Percentiles rank a stretch among this genome's conserved stretches.
These are phyloP conservation scores for Russula sp. DNA, from an alignment of 768 basidiomycete genomes.

Conservation along the genomic window DNA sequence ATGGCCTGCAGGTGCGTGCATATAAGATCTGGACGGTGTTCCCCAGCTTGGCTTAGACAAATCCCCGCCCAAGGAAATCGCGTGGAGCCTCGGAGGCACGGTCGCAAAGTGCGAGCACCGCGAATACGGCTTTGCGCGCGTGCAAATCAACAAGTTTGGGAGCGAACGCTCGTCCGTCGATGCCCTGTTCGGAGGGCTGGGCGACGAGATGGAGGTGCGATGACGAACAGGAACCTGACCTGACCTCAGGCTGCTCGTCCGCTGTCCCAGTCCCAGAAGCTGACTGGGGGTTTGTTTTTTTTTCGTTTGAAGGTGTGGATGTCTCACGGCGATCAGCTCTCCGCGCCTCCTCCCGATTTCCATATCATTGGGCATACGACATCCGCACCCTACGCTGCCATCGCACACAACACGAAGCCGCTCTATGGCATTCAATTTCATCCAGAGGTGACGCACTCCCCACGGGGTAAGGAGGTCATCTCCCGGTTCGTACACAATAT, in stretches of 20 bases:
- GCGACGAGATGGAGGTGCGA: slow-evolving; percentile 80
- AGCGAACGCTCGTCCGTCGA: slow-evolving; percentile 45
- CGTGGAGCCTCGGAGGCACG: slow-evolving; percentile 77
- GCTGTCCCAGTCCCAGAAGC: neutral
- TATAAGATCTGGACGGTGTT: neutral
- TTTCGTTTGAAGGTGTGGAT: slow-evolving; percentile 80
- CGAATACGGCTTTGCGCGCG: slow-evolving; percentile 89
- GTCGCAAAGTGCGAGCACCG: slow-evolving; percentile 84
- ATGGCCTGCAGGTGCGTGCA: slow-evolving; percentile 77
- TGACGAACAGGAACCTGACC: neutral
- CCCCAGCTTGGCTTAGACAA: neutral
- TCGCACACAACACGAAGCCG: slow-evolving; percentile 83
- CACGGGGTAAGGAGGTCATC: slow-evolving; percentile 83
- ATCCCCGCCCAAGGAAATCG: slow-evolving; percentile 65
- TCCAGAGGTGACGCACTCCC: slow-evolving; percentile 95
- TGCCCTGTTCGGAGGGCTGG: slow-evolving; percentile 77
- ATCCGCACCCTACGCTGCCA: slow-evolving; percentile 86
- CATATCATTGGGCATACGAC: slow-evolving; percentile 81
- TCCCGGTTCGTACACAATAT: slow-evolving; percentile 77
- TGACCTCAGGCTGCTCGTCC: neutral
- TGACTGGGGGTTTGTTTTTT: neutral
- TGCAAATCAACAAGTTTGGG: slow-evolving; percentile 63
- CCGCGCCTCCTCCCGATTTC: slow-evolving; percentile 72
- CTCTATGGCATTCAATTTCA: slow-evolving; percentile 99
- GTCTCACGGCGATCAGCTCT: slow-evolving; percentile 97